These are phyloP conservation scores for Diaporthe longicolla DNA, from an alignment of 2,329 filamentous ascomycete species.

Conservation along the genomic window DNA sequence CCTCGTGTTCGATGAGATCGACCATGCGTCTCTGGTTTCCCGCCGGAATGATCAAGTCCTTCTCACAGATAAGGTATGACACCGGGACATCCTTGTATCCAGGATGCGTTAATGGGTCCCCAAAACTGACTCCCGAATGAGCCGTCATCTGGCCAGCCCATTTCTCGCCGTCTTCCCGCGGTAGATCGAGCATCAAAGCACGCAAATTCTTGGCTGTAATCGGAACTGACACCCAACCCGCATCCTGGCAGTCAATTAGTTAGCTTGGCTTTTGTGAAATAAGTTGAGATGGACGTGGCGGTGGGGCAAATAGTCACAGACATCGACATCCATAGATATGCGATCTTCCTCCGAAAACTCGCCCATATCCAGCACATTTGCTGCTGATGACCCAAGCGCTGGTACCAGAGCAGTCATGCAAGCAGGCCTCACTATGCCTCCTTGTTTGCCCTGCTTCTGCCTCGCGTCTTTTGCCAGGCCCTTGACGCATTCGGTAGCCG, in stretches of 20 bases:
- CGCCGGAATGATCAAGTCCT: conserved; percentile 1
- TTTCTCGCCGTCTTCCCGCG: not conserved
- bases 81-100: conserved; percentile 9
- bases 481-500: not conserved
- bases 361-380: not conserved
- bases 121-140: conserved; percentile 2
- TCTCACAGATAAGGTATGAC: conserved; percentile 7
- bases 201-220: not conserved
- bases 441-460: not conserved
- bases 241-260: not conserved
- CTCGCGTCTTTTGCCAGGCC: not conserved
- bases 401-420: conserved; percentile 6
- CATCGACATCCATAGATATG: not conserved
- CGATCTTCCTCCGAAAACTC: not conserved
- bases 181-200: not conserved
- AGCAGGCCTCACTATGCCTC: conserved; percentile 5
- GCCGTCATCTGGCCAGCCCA: not conserved
- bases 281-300: not conserved
- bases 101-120: conserved; percentile 1
- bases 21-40: not conserved
- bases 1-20: not conserved
- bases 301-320: not conserved
- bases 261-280: not conserved
- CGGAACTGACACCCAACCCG: conserved; percentile 11
- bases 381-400: not conserved